Base-by-base conservation (phyloP, 140 eudicot genomes). In the Oenanthe javanica region DNA sequence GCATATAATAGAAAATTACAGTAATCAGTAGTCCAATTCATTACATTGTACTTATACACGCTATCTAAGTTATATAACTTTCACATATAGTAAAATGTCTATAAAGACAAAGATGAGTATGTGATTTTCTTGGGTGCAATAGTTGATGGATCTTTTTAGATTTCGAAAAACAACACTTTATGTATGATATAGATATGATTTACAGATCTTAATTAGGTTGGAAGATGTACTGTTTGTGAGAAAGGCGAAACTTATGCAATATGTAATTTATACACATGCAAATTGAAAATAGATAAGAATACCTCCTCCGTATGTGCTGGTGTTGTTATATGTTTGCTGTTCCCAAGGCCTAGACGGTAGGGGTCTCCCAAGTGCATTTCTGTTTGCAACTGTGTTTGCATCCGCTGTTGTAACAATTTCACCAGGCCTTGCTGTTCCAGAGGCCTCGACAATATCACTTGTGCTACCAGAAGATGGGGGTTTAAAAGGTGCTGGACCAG, bases 361-460 rank as follows among this genome's bases (percentile, higher is more conserved):
- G 71, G 97, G 93, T 85, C 98, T 89, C 18, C 88, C 94, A 74
- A 91, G 87, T n/a, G 92, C 76, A 79, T 88, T 88, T 55, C 82
- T 85, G 75, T 88, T 92, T 12, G 83, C 76, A 16, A 85, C 31
- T 77, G 95, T 81, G 40, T 80, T 89, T 74, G 94, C 54, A 78
- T 87, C 84, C 25, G 87, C 81, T 54, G 91, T 46, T 6, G 90
- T 79, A 84, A 94, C 98, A 77, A 90, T 88, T 84, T 92, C 98
- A 81, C 98, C 98, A 6, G 96, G 98, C 66, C 87, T 88, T 46
- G 98, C 97, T 38, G 98, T 91, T 76, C 98, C 98, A 79, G 97
- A 94, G 78, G 97, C 93, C 69, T 94, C 98, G 13, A 94, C 98
- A 52, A 92, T 93, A 69, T 92, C 96, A 86, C 97, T 92, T 45